These are phyloP conservation scores for Lyophyllum atratum DNA, from an alignment of 768 basidiomycete genomes.

Conservation along the genomic window DNA sequence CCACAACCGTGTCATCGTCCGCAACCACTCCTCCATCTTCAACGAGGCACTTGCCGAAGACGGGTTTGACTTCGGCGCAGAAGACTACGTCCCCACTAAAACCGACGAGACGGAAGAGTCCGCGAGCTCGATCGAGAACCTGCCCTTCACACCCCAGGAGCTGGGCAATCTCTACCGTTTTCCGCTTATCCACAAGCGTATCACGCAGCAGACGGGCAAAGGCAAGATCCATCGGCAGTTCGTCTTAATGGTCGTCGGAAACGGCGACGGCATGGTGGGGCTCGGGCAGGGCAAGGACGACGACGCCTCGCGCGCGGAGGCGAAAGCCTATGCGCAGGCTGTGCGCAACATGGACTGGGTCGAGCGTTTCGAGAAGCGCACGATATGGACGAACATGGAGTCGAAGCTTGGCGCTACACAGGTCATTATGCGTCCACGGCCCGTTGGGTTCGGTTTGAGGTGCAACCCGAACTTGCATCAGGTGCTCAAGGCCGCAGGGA, in stretches of 20 bases:
- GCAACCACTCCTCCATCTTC: slow-evolving; percentile 75
- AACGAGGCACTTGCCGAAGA: slow-evolving; percentile 36
- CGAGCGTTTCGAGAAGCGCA: slow-evolving; percentile 90
- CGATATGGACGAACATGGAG: slow-evolving; percentile 90
- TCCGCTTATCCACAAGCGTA: slow-evolving; percentile 52
- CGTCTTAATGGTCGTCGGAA: slow-evolving; percentile 72
- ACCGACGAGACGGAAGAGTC: slow-evolving; percentile 34
- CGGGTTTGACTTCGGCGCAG: slow-evolving; percentile 31
- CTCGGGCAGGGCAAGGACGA: slow-evolving; percentile 79
- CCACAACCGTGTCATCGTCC: slow-evolving; percentile 63
- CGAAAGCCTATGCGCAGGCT: slow-evolving; percentile 67
- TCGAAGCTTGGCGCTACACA: slow-evolving; percentile 84
- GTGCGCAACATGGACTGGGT: slow-evolving; percentile 91
- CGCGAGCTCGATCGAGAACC: slow-evolving; percentile 24
- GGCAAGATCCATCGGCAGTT: slow-evolving; percentile 77
- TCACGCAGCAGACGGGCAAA: slow-evolving; percentile 91
- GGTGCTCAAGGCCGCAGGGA: slow-evolving; percentile 89
- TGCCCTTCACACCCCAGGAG: slow-evolving; percentile 22
- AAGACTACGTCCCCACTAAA: slow-evolving; percentile 24
- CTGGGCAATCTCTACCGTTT: slow-evolving; percentile 36
- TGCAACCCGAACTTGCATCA: slow-evolving; percentile 90
- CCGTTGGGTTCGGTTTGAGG: slow-evolving; percentile 89
- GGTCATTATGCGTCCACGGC: slow-evolving; percentile 78
- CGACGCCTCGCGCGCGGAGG: slow-evolving; percentile 51
- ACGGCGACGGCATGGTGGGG: slow-evolving; percentile 83